A percentile compares a stretch with the other conserved stretches of the same genome.
phyloP scores from a whole-genome alignment of 208 protist species.

The Leishmania martiniquensis region DNA sequence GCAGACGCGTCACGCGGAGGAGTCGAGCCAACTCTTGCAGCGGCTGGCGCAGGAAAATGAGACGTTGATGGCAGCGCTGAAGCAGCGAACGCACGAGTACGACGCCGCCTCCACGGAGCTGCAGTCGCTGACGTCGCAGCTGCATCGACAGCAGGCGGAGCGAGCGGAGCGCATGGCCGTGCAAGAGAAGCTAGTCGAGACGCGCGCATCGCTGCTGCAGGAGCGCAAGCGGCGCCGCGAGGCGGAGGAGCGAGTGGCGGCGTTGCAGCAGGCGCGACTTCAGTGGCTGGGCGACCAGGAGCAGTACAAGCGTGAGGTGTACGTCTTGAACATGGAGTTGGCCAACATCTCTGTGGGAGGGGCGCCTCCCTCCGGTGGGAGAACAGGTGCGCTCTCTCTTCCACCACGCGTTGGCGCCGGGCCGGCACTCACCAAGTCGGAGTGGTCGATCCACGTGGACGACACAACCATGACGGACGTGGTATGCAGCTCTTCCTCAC shows the following conservation, averaged over 20 bases:
- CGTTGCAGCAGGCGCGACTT: slow-evolving; percentile 16
- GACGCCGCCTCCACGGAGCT: slow-evolving; percentile 10
- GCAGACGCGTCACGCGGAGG: background rate
- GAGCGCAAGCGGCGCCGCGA: slow-evolving; percentile 28
- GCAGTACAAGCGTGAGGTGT: slow-evolving; percentile 28
- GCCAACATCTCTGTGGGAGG: slow-evolving; percentile 8
- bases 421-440: background rate
- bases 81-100: slow-evolving; percentile 12
- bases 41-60: slow-evolving; percentile 20
- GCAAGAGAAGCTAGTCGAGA: slow-evolving; percentile 16
- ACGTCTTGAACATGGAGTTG: slow-evolving; percentile 34
- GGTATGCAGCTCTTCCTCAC: background rate
- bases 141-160: background rate
- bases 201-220: slow-evolving; percentile 16
- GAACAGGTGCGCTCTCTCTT: background rate
- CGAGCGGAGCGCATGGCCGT: background rate
- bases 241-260: slow-evolving; percentile 17
- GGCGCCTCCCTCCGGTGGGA: background rate
- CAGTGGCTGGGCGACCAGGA: slow-evolving; percentile 9
- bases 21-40: slow-evolving; percentile 14
- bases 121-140: slow-evolving; percentile 15
- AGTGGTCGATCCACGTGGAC: slow-evolving; percentile 7
- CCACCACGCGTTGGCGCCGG: background rate
- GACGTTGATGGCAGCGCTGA: slow-evolving; percentile 10
- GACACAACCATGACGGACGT: background rate